Evolutionary conservation across 1,284 basidiomycete genomes (phyloP).

Genomic region (Irpex sp.): DNA sequence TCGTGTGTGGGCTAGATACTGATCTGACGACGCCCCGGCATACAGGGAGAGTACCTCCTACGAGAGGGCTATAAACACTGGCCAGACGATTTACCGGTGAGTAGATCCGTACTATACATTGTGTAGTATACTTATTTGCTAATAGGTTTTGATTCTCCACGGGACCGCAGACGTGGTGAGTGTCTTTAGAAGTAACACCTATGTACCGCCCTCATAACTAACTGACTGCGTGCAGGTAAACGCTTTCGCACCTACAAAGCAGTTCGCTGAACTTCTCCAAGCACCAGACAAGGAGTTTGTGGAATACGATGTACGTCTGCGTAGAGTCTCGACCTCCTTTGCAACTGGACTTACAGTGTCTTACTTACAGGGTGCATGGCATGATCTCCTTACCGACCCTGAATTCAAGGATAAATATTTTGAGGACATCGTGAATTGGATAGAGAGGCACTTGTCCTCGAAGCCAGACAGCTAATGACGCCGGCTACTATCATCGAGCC

Average conservation of each 20-base stretch:
- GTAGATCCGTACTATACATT: no score
- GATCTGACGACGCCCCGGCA: slow-evolving; percentile 33
- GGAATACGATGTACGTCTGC: slow-evolving; percentile 44
- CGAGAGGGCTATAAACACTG: slow-evolving; percentile 52
- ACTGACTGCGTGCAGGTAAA: slow-evolving; percentile 43
- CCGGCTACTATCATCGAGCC: no score
- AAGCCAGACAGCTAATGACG: background rate
- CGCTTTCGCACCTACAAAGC: slow-evolving; percentile 30
- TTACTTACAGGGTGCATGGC: slow-evolving; percentile 57
- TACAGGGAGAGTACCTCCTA: slow-evolving; percentile 41
- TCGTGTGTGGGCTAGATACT: slow-evolving; percentile 8
- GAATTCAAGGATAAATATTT: slow-evolving; percentile 54
- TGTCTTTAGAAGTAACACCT: background rate
- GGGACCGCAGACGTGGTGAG: slow-evolving; percentile 68
- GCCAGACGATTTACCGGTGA: slow-evolving; percentile 69
- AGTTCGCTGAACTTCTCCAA: slow-evolving; percentile 61
- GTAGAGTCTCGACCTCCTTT: background rate
- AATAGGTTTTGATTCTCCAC: slow-evolving; percentile 68
- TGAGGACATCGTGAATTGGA: background rate
- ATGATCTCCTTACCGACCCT: slow-evolving; percentile 81
- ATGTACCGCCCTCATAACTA: background rate
- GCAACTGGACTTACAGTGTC: background rate
- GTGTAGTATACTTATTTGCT: background rate
- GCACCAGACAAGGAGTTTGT: slow-evolving; percentile 60
- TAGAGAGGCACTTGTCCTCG: background rate